Conservation (phyloP, 2,329 filamentous ascomycete genomes). For the Arthrobotrys megalospora region DNA sequence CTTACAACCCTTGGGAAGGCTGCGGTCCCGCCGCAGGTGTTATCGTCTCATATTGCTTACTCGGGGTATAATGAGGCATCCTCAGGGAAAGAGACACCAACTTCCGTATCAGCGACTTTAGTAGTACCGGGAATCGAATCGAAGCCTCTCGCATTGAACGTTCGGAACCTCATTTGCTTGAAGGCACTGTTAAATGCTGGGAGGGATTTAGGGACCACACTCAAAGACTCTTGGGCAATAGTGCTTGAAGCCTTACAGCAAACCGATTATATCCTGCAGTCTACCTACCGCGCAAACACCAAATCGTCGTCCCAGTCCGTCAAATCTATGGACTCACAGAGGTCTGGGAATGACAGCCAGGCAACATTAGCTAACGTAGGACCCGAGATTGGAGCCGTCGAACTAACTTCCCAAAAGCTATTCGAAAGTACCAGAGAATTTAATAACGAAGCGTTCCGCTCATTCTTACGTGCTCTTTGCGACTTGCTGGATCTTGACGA, state of each 20-base stretch:
- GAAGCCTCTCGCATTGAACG: constrained; percentile 77
- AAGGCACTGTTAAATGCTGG: constrained; percentile 93
- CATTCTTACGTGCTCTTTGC: constrained; percentile 83
- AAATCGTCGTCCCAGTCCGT: constrained; percentile 60
- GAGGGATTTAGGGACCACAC: constrained; percentile 90
- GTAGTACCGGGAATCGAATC: constrained; percentile 34
- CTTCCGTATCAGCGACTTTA: constrained; percentile 49
- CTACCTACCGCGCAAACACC: constrained; percentile 65
- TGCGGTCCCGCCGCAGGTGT: constrained; percentile 85
- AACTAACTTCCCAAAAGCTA: constrained; percentile 86
- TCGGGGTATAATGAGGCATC: constrained; percentile 64
- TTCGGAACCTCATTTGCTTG: constrained; percentile 89
- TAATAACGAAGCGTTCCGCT: constrained; percentile 83
- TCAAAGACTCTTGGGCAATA: constrained; percentile 89
- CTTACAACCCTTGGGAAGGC: constrained; percentile 94
- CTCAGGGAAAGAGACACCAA: constrained; percentile 61
- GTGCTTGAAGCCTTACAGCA: constrained; percentile 92
- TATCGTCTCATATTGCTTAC: constrained; percentile 67
- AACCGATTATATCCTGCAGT: constrained; percentile 87
- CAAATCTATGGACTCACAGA: constrained; percentile 60
- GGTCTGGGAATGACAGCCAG: constrained; percentile 64
- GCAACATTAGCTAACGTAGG: constrained; percentile 77
- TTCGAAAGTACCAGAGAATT: constrained; percentile 95
- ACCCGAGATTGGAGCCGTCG: constrained; percentile 87
- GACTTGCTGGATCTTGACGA: constrained; percentile 73